Evolutionary conservation across 2,329 filamentous ascomycete species (phyloP), one percentile per base, ranked within the genome.

Genomic region (Aureobasidium melanogenum): DNA sequence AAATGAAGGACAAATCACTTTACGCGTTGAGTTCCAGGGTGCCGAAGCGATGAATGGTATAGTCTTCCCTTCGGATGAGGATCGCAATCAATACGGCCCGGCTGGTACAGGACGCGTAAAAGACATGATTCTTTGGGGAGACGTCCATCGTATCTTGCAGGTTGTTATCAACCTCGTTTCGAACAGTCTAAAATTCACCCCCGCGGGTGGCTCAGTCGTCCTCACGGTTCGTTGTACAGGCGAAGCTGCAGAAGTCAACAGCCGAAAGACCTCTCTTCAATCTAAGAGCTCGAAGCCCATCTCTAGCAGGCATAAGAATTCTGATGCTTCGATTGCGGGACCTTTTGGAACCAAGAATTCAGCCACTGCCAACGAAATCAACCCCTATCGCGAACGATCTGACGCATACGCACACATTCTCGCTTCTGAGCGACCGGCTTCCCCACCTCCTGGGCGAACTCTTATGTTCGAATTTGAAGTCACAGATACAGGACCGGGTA

Each of bases 131-230:
- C 77, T 97, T 1, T 94, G 89, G 85, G 92, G 92, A n/a, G 92
- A 97, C 68, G 88, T 94, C 66, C 91, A 96, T 69, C 82, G 92
- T 47, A 94, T 96, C 41, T 76, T 96, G 28, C 92, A 96, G 71
- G 88, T 96, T n/a, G 84, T 96, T 50, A 96, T 95, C 77, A 96
- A 96, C 69, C 79, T 97, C 34, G 90, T 96, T 50, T 92, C 88
- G 73, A 97, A 97, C 75, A 90, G 88, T 71, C 77, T 96, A 46
- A 97, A 97, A 71, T 96, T 97, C 69, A 96, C 92, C 0, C 88
- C 90, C 0, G 73, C 84, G 7, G 86, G 86, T 1, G 91, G 91
- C 8, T 86, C 80, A 32, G 89, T 97, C 3, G 81, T 85, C 28
- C 82, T 96, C 9, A 83, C 85, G 8, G 91, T 97, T 62, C 84